phyloP scores from a whole-genome alignment of 306 rosid species.

The Luffa acutangula region DNA sequence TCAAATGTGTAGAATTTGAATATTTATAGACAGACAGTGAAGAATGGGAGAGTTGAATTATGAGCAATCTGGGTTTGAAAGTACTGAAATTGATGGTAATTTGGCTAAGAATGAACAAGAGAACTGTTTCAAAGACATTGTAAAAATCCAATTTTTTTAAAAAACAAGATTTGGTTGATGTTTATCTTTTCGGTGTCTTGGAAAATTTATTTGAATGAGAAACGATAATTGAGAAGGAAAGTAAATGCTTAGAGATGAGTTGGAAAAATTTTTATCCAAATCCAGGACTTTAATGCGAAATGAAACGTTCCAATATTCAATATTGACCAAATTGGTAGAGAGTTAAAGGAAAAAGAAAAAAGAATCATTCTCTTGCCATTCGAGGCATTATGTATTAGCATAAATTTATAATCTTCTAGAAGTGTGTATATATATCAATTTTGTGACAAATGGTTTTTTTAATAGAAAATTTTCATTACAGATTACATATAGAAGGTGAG shows the following conservation, averaged over 20 bases:
- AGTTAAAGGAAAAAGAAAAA: neutral
- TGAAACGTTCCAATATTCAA: conserved; percentile 1
- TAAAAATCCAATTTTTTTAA: neutral
- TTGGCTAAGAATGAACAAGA: neutral
- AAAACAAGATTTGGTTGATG: neutral
- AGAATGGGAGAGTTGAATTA: neutral
- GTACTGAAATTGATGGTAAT: neutral
- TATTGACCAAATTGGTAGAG: neutral
- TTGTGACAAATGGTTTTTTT: too few relatives aligned
- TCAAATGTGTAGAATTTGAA: neutral
- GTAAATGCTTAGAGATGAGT: neutral
- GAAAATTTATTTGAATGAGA: neutral
- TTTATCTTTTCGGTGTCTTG: neutral
- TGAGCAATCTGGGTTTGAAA: neutral
- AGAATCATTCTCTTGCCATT: neutral
- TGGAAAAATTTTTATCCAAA: neutral
- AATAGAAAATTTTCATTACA: too few relatives aligned
- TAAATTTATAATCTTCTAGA: too few relatives aligned
- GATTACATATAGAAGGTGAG: too few relatives aligned
- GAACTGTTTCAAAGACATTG: neutral
- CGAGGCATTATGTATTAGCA: too few relatives aligned
- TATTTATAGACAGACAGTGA: neutral
- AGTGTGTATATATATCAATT: too few relatives aligned
- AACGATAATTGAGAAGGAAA: neutral
- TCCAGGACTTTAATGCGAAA: neutral